Evolutionary conservation across 139 green algal species (phyloP).

Genomic region (Chlorella sp.): DNA sequence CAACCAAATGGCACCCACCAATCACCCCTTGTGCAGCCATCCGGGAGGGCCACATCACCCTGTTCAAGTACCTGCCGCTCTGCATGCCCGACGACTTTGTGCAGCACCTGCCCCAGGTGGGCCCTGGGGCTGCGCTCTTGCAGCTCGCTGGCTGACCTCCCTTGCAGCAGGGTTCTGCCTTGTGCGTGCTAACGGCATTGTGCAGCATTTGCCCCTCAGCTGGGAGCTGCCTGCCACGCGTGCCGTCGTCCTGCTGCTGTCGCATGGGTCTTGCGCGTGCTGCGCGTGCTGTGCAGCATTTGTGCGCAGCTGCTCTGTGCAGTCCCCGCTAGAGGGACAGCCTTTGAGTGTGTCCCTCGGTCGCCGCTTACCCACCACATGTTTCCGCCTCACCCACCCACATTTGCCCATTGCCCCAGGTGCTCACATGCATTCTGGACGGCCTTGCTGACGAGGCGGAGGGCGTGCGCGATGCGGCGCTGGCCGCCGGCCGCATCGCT

Average conservation of each 20-base stretch:
- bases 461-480: constrained; percentile 89
- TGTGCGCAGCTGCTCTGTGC: no score
- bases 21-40: constrained; percentile 48
- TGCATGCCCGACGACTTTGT: constrained; percentile 45
- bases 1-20: no score
- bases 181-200: no score
- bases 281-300: no score
- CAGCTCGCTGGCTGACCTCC: not conserved
- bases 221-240: no score
- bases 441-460: constrained; percentile 96
- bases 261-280: no score
- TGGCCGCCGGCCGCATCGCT: constrained; percentile 77
- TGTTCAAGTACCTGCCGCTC: constrained; percentile 75
- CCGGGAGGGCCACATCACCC: constrained; percentile 90
- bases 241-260: no score
- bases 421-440: constrained; percentile 89
- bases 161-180: not conserved
- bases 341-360: no score
- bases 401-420: constrained; percentile 1
- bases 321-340: no score
- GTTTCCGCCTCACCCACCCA: no score
- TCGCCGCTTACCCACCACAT: no score
- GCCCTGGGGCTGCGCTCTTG: not conserved
- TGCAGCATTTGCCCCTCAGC: no score
- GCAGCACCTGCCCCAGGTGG: constrained; percentile 30